phyloP scores from a whole-genome alignment of 768 basidiomycete genomes.

The Auriscalpium orientale region DNA sequence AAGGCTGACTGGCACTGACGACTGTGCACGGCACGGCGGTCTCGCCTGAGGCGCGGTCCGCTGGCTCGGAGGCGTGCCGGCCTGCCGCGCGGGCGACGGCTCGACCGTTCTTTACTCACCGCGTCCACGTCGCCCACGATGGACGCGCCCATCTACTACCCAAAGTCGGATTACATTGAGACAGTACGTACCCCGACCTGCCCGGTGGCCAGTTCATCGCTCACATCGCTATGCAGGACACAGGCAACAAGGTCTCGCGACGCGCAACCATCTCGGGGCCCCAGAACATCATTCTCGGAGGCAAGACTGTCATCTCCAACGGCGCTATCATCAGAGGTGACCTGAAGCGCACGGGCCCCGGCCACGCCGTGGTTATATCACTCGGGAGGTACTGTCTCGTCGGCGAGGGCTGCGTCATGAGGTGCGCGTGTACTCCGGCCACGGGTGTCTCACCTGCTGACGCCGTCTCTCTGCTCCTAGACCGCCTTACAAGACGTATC shows the following conservation, averaged over 20 bases:
- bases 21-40: too few relatives aligned
- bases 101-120: neutral
- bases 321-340: slow-evolving; percentile 92
- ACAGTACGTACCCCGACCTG: slow-evolving; percentile 40
- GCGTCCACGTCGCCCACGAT: slow-evolving; percentile 25
- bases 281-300: slow-evolving; percentile 94
- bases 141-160: slow-evolving; percentile 74
- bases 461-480: slow-evolving; percentile 25
- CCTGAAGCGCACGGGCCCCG: slow-evolving; percentile 79
- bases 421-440: slow-evolving; percentile 33
- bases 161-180: slow-evolving; percentile 81
- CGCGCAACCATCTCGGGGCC: slow-evolving; percentile 88
- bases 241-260: slow-evolving; percentile 92
- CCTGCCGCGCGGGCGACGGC: too few relatives aligned
- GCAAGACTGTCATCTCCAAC: slow-evolving; percentile 91
- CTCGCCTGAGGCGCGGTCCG: too few relatives aligned
- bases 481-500: slow-evolving; percentile 85
- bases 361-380: slow-evolving; percentile 90
- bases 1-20: too few relatives aligned
- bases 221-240: slow-evolving; percentile 50
- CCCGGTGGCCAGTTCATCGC: neutral
- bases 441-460: neutral
- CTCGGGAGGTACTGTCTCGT: slow-evolving; percentile 90
- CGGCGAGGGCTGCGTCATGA: slow-evolving; percentile 84
- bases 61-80: too few relatives aligned